These are phyloP conservation scores for Flaveria sonorensis DNA, from an alignment of 129 eudicot species.

Conservation along the genomic window DNA sequence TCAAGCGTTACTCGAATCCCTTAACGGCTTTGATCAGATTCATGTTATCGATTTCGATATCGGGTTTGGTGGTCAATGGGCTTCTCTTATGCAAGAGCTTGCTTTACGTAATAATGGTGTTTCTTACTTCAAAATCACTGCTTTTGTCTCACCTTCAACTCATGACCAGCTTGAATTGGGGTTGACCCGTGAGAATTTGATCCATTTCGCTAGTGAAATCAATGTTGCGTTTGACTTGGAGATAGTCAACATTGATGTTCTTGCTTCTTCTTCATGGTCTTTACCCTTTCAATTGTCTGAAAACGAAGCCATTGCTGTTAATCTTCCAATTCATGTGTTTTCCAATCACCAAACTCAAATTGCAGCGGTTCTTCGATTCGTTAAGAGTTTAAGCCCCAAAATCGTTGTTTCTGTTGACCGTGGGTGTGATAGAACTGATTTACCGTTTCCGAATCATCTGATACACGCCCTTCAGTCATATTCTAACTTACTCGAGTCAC, in stretches of 20 bases:
- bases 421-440: conserved; percentile 84
- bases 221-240: conserved; percentile 70
- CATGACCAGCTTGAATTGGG: conserved; percentile 80
- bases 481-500: conserved; percentile 76
- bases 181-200: conserved; percentile 68
- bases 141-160: conserved; percentile 69
- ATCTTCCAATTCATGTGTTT: conserved; percentile 66
- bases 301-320: conserved; percentile 75
- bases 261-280: conserved; percentile 63
- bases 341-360: conserved; percentile 53
- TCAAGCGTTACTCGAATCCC: conserved; percentile 82
- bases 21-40: conserved; percentile 61
- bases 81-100: conserved; percentile 95
- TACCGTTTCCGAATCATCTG: conserved; percentile 70
- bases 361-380: conserved; percentile 58
- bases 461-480: conserved; percentile 77
- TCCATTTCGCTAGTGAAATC: conserved; percentile 75
- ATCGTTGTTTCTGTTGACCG: conserved; percentile 80
- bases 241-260: conserved; percentile 56
- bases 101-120: conserved; percentile 60
- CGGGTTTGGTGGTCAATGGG: conserved; percentile 97
- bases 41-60: conserved; percentile 87
- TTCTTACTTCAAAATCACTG: conserved; percentile 72
- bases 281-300: conserved; percentile 54
- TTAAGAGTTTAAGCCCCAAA: conserved; percentile 67